phyloP scores from a whole-genome alignment of 306 rosid species.

The Hylodesmum podocarpum region DNA sequence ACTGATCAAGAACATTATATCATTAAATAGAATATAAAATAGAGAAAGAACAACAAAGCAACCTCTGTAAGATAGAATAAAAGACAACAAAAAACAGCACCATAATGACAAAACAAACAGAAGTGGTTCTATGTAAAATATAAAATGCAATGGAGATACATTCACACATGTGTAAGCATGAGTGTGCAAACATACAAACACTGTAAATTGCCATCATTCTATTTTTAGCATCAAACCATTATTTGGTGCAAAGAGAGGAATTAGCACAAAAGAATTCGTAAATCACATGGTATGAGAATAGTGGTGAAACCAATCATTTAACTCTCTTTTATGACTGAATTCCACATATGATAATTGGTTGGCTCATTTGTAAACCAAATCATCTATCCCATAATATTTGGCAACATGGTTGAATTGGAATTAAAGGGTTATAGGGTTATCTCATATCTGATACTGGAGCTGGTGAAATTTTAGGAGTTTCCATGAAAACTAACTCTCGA shows the following conservation, averaged over 20 bases:
- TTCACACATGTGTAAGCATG: background rate
- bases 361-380: background rate
- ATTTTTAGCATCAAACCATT: background rate
- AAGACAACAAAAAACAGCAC: background rate
- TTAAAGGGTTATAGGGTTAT: too few species aligned
- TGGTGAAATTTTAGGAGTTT: background rate
- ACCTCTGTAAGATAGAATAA: background rate
- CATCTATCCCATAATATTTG: background rate
- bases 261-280: background rate
- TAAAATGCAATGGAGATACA: background rate
- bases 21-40: slow-evolving; percentile 8
- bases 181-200: background rate
- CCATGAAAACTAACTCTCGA: slow-evolving; percentile 2
- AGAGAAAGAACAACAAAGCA: slow-evolving; percentile 11
- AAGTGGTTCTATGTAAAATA: background rate
- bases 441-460: background rate
- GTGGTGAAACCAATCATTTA: background rate
- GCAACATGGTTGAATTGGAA: background rate
- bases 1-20: slow-evolving; percentile 26
- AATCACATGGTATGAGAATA: background rate
- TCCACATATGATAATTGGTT: background rate
- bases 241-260: background rate
- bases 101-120: background rate
- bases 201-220: background rate
- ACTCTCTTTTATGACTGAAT: background rate